phyloP scores from a whole-genome alignment of 768 basidiomycete species.

The Tremella yokohamensis region DNA sequence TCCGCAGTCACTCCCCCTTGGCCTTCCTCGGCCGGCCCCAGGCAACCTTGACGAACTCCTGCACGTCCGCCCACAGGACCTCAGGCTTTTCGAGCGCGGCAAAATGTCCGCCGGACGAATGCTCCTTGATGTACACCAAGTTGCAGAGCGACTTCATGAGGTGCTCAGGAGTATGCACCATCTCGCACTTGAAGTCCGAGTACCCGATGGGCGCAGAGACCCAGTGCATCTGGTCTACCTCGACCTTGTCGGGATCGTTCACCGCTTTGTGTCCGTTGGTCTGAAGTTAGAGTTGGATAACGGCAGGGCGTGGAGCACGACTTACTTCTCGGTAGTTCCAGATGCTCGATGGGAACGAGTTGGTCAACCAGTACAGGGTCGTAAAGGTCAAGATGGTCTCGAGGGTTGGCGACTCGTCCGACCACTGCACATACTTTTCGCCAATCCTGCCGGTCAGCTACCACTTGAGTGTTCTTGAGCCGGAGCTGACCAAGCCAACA shows the following conservation, averaged over 20 bases:
- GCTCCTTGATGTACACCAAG: conserved; percentile 44
- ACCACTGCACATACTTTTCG: conserved; percentile 49
- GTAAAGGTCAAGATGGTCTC: conserved; percentile 38
- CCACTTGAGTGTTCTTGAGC: neutral
- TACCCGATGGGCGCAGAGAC: conserved; percentile 46
- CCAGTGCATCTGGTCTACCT: conserved; percentile 43
- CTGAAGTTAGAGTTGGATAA: neutral
- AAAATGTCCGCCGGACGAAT: conserved; percentile 49
- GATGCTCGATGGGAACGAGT: conserved; percentile 23
- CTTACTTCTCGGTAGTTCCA: conserved; percentile 21
- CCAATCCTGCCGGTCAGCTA: conserved; percentile 40
- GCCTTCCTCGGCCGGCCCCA: conserved; percentile 22
- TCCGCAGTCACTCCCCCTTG: neutral
- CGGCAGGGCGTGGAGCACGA: neutral
- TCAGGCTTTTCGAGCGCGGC: conserved; percentile 49
- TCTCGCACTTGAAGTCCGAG: conserved; percentile 32
- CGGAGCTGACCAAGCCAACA: conserved; percentile 21
- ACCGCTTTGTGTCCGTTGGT: conserved; percentile 7
- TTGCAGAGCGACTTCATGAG: conserved; percentile 29
- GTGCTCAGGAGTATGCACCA: conserved; percentile 27
- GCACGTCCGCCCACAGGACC: conserved; percentile 40
- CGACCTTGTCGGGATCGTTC: conserved; percentile 5
- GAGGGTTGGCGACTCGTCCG: conserved; percentile 30
- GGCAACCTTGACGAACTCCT: conserved; percentile 46
- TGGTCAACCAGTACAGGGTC: conserved; percentile 44